phyloP scores from a whole-genome alignment of 192 early-diverging fungal species.

The Coemansia sp. region DNA sequence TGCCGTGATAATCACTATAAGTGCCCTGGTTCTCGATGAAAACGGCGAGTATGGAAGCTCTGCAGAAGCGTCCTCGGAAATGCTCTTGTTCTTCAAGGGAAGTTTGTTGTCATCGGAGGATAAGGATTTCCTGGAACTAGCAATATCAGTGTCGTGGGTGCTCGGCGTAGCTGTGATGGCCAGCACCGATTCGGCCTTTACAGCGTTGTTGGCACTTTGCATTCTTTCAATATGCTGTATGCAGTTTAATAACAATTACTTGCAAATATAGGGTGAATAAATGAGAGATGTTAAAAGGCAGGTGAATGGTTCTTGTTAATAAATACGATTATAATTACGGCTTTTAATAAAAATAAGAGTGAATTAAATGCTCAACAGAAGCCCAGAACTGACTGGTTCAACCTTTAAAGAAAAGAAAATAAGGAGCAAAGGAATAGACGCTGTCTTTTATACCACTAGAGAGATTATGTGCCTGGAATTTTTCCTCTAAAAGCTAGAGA shows the following conservation, averaged over 20 bases:
- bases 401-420: too few species aligned
- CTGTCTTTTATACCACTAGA: background rate
- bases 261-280: too few species aligned
- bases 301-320: too few species aligned
- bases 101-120: background rate
- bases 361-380: too few species aligned
- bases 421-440: too few species aligned
- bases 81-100: background rate
- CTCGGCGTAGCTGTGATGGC: background rate
- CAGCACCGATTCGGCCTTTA: background rate
- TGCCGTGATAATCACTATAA: conserved; percentile 44
- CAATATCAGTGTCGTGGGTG: background rate
- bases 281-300: too few species aligned
- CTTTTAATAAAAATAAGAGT: too few species aligned
- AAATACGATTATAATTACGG: too few species aligned
- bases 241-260: too few species aligned
- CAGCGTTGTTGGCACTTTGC: background rate
- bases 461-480: background rate
- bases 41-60: conserved; percentile 49
- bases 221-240: background rate
- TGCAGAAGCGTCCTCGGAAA: too few species aligned
- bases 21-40: conserved; percentile 18
- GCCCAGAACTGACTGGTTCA: too few species aligned
- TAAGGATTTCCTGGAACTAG: background rate
- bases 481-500: background rate